phyloP scores from a whole-genome alignment of 1,284 basidiomycete species.

The Chalciporus sp. region DNA sequence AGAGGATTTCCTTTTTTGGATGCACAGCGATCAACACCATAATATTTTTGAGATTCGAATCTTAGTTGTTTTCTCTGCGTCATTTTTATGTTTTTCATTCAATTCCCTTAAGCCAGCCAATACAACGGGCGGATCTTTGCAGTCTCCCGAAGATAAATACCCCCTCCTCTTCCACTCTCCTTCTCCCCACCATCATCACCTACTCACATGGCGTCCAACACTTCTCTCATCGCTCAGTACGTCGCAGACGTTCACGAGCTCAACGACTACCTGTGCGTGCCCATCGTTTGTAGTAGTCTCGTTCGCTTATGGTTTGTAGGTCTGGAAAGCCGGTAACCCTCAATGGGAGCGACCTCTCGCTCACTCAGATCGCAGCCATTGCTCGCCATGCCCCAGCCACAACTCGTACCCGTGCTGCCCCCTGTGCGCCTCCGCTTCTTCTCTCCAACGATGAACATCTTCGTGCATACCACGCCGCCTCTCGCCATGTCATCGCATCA shows the following conservation, averaged over 20 bases:
- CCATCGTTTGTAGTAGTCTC: not conserved
- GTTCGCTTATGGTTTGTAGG: conserved; percentile 35
- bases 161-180: not conserved
- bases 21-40: not conserved
- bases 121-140: conserved; percentile 12
- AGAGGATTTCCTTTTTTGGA: not conserved
- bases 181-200: conserved; percentile 4
- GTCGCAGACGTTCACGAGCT: conserved; percentile 53
- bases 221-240: conserved; percentile 49
- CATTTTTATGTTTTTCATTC: conserved; percentile 4
- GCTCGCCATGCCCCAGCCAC: conserved; percentile 58
- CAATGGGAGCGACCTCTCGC: conserved; percentile 70
- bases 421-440: conserved; percentile 39
- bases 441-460: conserved; percentile 53
- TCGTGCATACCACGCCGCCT: conserved; percentile 54
- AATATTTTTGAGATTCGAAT: not conserved
- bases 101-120: not conserved
- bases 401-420: not conserved
- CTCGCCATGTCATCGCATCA: conserved; percentile 61
- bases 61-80: not conserved
- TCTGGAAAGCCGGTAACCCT: conserved; percentile 62
- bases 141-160: conserved; percentile 8
- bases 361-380: conserved; percentile 73
- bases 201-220: not conserved
- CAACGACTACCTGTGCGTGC: conserved; percentile 53